Evolutionary conservation across 176 grass and related monocot species (phyloP).

Genomic region (Melocanna baccifera): DNA sequence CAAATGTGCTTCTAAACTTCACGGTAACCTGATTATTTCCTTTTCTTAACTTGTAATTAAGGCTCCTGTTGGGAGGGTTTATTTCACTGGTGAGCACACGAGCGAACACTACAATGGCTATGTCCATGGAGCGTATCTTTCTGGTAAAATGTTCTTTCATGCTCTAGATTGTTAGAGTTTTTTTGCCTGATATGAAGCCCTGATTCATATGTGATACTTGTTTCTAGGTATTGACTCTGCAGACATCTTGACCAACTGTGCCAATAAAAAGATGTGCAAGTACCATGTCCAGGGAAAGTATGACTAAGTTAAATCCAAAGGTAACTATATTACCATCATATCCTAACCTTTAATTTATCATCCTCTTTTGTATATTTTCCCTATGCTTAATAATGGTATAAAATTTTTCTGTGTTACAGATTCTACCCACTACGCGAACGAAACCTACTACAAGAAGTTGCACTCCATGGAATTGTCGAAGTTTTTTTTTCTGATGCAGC

Average conservation of each 20-base stretch:
- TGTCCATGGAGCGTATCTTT: conserved; percentile 57
- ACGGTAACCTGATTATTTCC: not conserved
- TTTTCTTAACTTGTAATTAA: too few species aligned
- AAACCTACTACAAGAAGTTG: not conserved
- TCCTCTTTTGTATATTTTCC: not conserved
- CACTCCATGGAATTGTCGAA: not conserved
- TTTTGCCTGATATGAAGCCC: not conserved
- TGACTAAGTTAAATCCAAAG: not conserved
- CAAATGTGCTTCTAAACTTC: not conserved
- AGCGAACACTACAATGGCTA: conserved; percentile 61
- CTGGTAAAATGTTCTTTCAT: conserved; percentile 21
- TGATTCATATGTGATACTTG: not conserved
- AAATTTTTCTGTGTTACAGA: not conserved
- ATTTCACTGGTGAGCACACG: conserved; percentile 37
- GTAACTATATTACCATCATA: not conserved
- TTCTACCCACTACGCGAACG: not conserved
- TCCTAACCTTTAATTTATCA: not conserved
- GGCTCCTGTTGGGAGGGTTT: conserved; percentile 33
- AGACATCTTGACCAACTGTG: conserved; percentile 35
- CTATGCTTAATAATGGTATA: not conserved
- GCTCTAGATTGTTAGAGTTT: not conserved
- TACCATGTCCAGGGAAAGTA: conserved; percentile 28
- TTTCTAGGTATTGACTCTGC: conserved; percentile 46
- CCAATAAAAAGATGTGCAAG: conserved; percentile 30
- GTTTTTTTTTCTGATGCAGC: not conserved